Conservation (phyloP, 2,329 filamentous ascomycete species). For the Microdochium bolleyi region DNA sequence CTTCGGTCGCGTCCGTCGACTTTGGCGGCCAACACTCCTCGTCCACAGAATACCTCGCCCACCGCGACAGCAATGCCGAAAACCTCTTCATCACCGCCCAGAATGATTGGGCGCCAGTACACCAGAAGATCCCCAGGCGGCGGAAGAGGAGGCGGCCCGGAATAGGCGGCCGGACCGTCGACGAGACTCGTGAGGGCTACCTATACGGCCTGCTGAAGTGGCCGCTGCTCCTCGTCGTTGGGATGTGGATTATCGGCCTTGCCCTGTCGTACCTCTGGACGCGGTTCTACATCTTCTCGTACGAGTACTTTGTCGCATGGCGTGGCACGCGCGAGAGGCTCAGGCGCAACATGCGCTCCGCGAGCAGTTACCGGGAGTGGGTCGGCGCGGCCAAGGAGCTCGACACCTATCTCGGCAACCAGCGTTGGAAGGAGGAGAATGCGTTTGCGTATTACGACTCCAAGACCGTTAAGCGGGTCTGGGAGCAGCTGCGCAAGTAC, state of each 20-base stretch:
- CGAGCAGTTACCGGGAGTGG: constrained; percentile 78
- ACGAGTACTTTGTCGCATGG: constrained; percentile 90
- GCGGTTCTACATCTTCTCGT: constrained; percentile 81
- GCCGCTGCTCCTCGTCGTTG: constrained; percentile 75
- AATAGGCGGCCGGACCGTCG: constrained; percentile 57
- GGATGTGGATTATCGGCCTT: constrained; percentile 72
- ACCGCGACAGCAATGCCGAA: constrained; percentile 22
- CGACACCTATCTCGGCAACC: constrained; percentile 74
- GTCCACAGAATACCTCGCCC: constrained; percentile 11
- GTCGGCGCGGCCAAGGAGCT: constrained; percentile 68
- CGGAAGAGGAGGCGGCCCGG: constrained; percentile 28
- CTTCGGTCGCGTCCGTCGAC: constrained; percentile 27
- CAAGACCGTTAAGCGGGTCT: constrained; percentile 70
- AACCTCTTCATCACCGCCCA: constrained; percentile 72
- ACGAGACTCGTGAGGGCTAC: constrained; percentile 92
- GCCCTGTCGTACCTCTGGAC: constrained; percentile 71
- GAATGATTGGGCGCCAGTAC: constrained; percentile 92
- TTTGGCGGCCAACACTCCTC: not conserved
- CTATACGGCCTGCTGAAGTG: constrained; percentile 86
- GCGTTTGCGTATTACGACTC: constrained; percentile 82
- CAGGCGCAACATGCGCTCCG: constrained; percentile 60
- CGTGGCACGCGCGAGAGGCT: constrained; percentile 68
- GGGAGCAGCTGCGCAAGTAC: constrained; percentile 63
- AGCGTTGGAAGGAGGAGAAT: constrained; percentile 71
- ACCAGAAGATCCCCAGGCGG: constrained; percentile 54